phyloP scores from a whole-genome alignment of 2,329 filamentous ascomycete genomes.

The Metarhizium album region DNA sequence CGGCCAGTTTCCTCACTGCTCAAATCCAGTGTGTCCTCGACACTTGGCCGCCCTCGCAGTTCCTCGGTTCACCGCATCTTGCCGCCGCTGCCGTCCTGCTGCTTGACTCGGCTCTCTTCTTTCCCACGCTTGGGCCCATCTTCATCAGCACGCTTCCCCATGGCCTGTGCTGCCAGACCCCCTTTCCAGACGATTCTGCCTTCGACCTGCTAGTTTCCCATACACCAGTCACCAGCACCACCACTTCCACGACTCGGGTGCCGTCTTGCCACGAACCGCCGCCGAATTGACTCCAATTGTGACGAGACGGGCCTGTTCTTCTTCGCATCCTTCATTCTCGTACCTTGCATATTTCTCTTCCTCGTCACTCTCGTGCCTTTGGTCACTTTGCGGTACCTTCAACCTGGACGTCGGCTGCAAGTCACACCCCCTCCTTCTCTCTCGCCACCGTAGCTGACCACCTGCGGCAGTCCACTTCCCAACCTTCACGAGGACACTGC shows the following conservation, averaged over 20 bases:
- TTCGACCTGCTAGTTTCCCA: neutral
- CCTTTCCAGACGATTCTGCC: neutral
- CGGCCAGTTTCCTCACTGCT: neutral
- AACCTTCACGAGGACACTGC: neutral
- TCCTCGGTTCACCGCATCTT: neutral
- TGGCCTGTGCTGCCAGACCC: neutral
- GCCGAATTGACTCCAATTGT: neutral
- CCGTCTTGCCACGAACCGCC: conserved; percentile 1
- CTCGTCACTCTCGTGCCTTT: neutral
- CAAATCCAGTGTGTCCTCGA: too few species aligned
- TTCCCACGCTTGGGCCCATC: neutral
- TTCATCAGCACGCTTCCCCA: neutral
- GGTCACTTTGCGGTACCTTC: conserved; percentile 3
- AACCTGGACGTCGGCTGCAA: neutral
- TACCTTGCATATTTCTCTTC: neutral
- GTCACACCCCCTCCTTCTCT: neutral
- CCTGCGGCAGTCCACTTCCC: neutral
- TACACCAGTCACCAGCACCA: neutral
- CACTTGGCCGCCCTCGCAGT: too few species aligned
- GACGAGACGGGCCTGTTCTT: neutral
- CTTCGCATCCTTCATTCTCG: neutral
- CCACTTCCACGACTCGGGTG: neutral
- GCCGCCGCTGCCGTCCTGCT: too few species aligned
- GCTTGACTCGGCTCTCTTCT: neutral
- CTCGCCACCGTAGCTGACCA: conserved; percentile 2